Conservation (phyloP, 2,329 filamentous ascomycete species). For the Penicillium thymicola region DNA sequence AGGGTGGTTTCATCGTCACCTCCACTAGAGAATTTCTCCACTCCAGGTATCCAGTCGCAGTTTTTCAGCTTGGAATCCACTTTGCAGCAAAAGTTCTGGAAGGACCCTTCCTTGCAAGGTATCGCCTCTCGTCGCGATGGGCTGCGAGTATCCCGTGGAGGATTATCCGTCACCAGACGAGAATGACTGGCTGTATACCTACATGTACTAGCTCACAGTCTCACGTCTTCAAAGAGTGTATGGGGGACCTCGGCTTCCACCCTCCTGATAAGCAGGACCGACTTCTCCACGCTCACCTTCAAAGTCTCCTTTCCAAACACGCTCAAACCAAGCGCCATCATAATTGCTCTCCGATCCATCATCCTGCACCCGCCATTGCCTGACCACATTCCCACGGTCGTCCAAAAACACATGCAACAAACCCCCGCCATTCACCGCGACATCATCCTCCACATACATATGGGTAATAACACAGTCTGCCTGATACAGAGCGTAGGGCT, state of each 20-base stretch:
- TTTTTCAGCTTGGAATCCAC: too few species aligned
- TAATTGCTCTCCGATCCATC: background rate
- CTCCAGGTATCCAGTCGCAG: too few species aligned
- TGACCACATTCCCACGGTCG: constrained; percentile 8
- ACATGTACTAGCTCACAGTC: background rate
- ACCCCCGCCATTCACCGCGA: constrained; percentile 1
- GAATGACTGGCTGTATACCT: background rate
- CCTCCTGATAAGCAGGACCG: constrained; percentile 4
- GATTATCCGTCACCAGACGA: too few species aligned
- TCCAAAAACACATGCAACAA: constrained; percentile 7
- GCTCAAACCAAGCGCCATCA: constrained; percentile 1
- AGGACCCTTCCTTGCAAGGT: too few species aligned
- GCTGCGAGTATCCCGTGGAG: too few species aligned
- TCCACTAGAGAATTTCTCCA: too few species aligned
- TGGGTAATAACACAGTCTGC: constrained; percentile 5
- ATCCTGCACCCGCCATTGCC: constrained; percentile 3
- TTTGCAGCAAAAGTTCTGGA: too few species aligned
- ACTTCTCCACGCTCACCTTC: background rate
- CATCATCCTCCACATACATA: constrained; percentile 10
- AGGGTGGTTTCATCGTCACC: too few species aligned
- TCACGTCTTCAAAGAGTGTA: background rate
- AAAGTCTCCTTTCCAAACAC: background rate
- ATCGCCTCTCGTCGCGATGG: too few species aligned
- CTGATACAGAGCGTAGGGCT: background rate
- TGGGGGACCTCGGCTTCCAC: constrained; percentile 19